Percentiles rank a stretch among this genome's conserved stretches.
phyloP scores from a whole-genome alignment of 1,284 basidiomycete species.

The Boletellus deceptivus region DNA sequence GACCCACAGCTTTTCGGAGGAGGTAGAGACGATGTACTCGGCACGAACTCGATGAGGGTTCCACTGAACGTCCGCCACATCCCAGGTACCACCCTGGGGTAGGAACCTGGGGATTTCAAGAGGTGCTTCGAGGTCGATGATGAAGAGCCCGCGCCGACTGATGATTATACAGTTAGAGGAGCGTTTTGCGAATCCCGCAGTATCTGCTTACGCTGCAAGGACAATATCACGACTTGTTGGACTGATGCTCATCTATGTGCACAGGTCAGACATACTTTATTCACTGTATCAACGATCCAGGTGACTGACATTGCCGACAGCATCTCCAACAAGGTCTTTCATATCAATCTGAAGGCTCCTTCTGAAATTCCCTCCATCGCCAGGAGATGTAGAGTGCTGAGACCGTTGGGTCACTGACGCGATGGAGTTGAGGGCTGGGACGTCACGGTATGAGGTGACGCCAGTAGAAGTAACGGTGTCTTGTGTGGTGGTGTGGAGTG shows the following conservation, averaged over 20 bases:
- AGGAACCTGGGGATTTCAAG: slow-evolving; percentile 88
- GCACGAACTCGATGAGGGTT: slow-evolving; percentile 85
- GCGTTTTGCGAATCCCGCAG: background rate
- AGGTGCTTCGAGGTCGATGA: slow-evolving; percentile 90
- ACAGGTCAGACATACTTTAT: slow-evolving; percentile 2
- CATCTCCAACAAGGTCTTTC: slow-evolving; percentile 74
- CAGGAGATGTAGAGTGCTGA: slow-evolving; percentile 41
- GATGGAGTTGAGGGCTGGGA: slow-evolving; percentile 24
- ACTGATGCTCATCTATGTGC: slow-evolving; percentile 72
- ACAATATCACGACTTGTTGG: slow-evolving; percentile 78
- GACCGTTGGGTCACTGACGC: slow-evolving; percentile 13
- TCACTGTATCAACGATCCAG: background rate
- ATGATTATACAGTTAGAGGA: slow-evolving; percentile 5
- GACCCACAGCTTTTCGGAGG: slow-evolving; percentile 84
- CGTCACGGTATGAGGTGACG: slow-evolving; percentile 31
- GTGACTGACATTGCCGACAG: slow-evolving; percentile 72
- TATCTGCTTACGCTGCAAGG: slow-evolving; percentile 63
- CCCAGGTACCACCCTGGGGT: slow-evolving; percentile 95
- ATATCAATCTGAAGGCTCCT: slow-evolving; percentile 69
- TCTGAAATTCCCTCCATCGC: slow-evolving; percentile 55
- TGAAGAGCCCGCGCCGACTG: slow-evolving; percentile 91
- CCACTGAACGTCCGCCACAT: slow-evolving; percentile 97
- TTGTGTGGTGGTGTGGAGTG: slow-evolving; percentile 28
- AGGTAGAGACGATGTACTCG: slow-evolving; percentile 93
- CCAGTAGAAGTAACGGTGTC: slow-evolving; percentile 17